Evolutionary conservation across 306 rosid species (phyloP).

Genomic region (Lathyrus sativus): DNA sequence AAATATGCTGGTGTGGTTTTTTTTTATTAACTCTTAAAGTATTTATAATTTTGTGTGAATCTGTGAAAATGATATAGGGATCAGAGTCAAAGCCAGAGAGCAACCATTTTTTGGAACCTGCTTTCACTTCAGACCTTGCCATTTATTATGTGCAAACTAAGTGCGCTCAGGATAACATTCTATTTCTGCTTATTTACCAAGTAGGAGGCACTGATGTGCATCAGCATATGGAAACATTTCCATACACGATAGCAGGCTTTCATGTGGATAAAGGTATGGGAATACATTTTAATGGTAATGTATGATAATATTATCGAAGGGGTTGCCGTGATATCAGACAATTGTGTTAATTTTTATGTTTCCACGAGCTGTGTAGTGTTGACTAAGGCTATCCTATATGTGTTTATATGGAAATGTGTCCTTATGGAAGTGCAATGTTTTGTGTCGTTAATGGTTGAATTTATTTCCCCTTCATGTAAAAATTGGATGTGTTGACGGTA

Average conservation of each 20-base stretch:
- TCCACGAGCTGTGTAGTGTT: not conserved
- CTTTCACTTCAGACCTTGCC: conserved; percentile 54
- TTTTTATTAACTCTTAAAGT: no score
- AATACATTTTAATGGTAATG: conserved; percentile 25
- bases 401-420: no score
- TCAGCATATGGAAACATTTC: conserved; percentile 49
- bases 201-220: not conserved
- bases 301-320: no score
- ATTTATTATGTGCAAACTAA: conserved; percentile 56
- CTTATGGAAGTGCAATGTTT: not conserved
- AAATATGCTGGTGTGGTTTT: no score
- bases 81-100: no score
- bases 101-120: conserved; percentile 63
- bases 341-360: not conserved
- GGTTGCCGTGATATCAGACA: not conserved
- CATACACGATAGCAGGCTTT: conserved; percentile 23
- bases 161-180: conserved; percentile 43
- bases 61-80: conserved; percentile 42
- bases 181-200: conserved; percentile 34
- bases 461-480: conserved; percentile 45
- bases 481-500: conserved; percentile 50
- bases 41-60: no score
- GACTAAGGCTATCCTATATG: not conserved
- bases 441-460: conserved; percentile 20
- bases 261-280: conserved; percentile 49